Evolutionary conservation across 352 stramenopile genomes (phyloP).

Genomic region (Sclerospora graminicola): DNA sequence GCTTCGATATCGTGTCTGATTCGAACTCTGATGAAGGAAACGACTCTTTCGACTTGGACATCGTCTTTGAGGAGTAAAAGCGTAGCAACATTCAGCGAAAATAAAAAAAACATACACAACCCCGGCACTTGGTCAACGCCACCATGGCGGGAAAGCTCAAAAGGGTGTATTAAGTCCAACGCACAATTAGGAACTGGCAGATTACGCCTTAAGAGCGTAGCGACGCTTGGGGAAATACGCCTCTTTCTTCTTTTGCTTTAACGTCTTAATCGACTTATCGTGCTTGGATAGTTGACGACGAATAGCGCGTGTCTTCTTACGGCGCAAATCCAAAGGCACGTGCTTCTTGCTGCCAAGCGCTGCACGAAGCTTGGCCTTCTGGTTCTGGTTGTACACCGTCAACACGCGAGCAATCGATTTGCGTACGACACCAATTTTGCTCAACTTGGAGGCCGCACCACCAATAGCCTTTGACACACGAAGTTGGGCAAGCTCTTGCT

Average conservation of each 20-base stretch:
- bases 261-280: slow-evolving; percentile 90
- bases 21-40: slow-evolving; percentile 41
- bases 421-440: slow-evolving; percentile 98
- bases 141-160: slow-evolving; percentile 42
- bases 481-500: slow-evolving; percentile 96
- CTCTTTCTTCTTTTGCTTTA: slow-evolving; percentile 94
- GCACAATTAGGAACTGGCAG: slow-evolving; percentile 23
- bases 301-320: slow-evolving; percentile 99
- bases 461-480: slow-evolving; percentile 98
- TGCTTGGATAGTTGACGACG: slow-evolving; percentile 92
- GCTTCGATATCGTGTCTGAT: slow-evolving; percentile 49
- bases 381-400: slow-evolving; percentile 99
- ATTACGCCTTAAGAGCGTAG: slow-evolving; percentile 97
- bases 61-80: slow-evolving; percentile 18
- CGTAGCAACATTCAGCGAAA: background rate
- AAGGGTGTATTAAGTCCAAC: slow-evolving; percentile 58
- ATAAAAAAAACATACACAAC: background rate
- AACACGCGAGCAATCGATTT: slow-evolving; percentile 99
- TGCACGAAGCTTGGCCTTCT: slow-evolving; percentile 96
- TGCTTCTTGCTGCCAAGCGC: slow-evolving; percentile 94
- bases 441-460: slow-evolving; percentile 97
- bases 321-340: slow-evolving; percentile 95
- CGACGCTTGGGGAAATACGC: slow-evolving; percentile 93
- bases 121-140: slow-evolving; percentile 18
- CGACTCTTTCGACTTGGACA: slow-evolving; percentile 14